Base-by-base conservation (phyloP, 768 basidiomycete genomes). In the Suillus paluster region DNA sequence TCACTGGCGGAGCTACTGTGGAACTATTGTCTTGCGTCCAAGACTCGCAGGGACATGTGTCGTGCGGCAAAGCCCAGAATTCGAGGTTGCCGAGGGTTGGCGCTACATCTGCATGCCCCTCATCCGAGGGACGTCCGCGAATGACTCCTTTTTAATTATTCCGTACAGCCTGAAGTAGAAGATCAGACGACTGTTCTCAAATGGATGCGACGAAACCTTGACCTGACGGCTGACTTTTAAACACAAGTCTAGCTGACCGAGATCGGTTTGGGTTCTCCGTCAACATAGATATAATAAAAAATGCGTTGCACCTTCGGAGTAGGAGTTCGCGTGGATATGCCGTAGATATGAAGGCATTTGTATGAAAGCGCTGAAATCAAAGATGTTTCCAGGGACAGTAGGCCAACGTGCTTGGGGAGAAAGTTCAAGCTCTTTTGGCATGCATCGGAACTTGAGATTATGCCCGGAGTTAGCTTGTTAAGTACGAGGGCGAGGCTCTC, bases 1-100 rank as follows among this genome's bases (percentile, higher is more conserved):
- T 41, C 23, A 55, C 10, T 55, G 54, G 54, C 54, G 54, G 54
- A 55, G 54, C 36, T 55, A 55, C 54, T 23, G 54, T 55, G 54
- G 54, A 39, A 55, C 38, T 55, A 55, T 39, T 11, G 23, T 17
- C 23, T 55, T 55, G 54, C 23, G 38, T 55, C 17, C 38, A 39
- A 39, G 54, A 21, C 23, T 25, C 25, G 54, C 54, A 27, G 54
- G 38, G 36, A 55, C 54, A 55, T 55, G 23, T 39, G 17, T 19
- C 38, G 54, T 55, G 54, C 34, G 53, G 54, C 54, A 39, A 55
- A 55, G 39, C 23, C 23, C 17, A 25, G 23, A 39, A 55, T 55
- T 25, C 23, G 27, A 27, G 2, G 23, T 39, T 55, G 54, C 54
- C 54, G 54, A 39, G 11, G 36, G 17, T 21, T 25, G 38, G 36